Percentiles rank a stretch among this genome's conserved stretches.
phyloP scores from a whole-genome alignment of 805 yeast species.

The Pichia rugopelliculosa region DNA sequence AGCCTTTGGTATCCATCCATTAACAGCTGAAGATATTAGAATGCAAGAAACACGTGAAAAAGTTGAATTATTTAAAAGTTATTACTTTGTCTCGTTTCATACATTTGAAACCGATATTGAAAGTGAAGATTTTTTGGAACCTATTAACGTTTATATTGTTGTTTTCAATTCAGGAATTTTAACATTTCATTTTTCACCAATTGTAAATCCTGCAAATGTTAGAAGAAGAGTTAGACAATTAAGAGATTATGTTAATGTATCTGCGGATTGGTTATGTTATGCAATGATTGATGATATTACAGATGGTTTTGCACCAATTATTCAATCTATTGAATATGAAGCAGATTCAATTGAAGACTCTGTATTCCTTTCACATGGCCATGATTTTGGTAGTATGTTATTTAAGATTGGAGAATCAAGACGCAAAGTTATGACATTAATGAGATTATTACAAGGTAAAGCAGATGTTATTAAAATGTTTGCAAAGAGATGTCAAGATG shows the following conservation, averaged over 20 bases:
- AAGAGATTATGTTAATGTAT: conserved; percentile 69
- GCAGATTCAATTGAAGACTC: conserved; percentile 81
- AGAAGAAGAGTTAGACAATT: conserved; percentile 76
- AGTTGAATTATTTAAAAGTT: conserved; percentile 82
- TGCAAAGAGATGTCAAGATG: conserved; percentile 89
- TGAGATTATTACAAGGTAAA: conserved; percentile 84
- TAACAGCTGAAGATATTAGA: conserved; percentile 94
- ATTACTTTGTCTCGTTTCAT: conserved; percentile 95
- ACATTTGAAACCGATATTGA: conserved; percentile 84
- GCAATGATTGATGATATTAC: conserved; percentile 80
- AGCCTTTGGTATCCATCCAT: conserved; percentile 95
- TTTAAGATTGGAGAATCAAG: conserved; percentile 82
- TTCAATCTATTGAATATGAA: conserved; percentile 68
- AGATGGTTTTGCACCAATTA: conserved; percentile 78
- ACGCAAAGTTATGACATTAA: conserved; percentile 83
- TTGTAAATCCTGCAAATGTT: conserved; percentile 65
- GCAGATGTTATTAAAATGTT: conserved; percentile 96
- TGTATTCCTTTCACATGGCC: conserved; percentile 71
- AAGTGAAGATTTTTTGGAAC: conserved; percentile 77
- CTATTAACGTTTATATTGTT: conserved; percentile 67
- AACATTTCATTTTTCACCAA: conserved; percentile 64
- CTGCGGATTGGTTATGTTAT: conserved; percentile 78
- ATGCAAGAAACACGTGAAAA: conserved; percentile 97
- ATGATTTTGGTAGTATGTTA: conserved; percentile 71
- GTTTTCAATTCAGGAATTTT: conserved; percentile 62